phyloP scores from a whole-genome alignment of 768 basidiomycete genomes.

The Suillus subalutaceus region DNA sequence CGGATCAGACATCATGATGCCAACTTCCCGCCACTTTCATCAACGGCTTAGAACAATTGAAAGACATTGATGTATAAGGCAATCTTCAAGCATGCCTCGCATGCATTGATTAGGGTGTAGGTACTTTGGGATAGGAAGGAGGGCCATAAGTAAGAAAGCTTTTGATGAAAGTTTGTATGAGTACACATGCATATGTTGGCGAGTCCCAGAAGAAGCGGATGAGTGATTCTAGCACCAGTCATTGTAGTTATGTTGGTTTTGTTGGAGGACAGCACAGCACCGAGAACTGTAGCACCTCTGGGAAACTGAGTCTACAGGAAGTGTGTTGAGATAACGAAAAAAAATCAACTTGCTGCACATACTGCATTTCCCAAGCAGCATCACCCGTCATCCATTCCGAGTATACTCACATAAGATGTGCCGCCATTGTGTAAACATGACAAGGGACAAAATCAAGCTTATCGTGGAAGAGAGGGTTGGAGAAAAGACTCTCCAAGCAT shows the following conservation, averaged over 20 bases:
- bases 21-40: slow-evolving; percentile 20
- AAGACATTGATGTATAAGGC: slow-evolving; percentile 27
- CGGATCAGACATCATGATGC: slow-evolving; percentile 24
- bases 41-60: slow-evolving; percentile 20
- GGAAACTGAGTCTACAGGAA: slow-evolving; percentile 20
- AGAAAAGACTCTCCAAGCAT: no score
- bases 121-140: slow-evolving; percentile 34
- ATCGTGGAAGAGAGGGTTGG: no score
- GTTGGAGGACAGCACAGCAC: slow-evolving; percentile 32
- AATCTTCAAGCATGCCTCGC: slow-evolving; percentile 25
- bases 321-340: background rate
- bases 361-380: no score
- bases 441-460: no score
- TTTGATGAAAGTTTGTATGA: slow-evolving; percentile 30
- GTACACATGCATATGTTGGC: slow-evolving; percentile 34
- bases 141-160: slow-evolving; percentile 27
- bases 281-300: slow-evolving; percentile 22
- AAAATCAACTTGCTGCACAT: background rate
- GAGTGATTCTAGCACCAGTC: slow-evolving; percentile 31
- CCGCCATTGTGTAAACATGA: no score
- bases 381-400: no score
- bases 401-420: no score
- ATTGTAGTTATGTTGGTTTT: slow-evolving; percentile 37
- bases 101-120: slow-evolving; percentile 19
- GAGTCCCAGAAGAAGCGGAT: slow-evolving; percentile 33